A percentile compares a stretch with the other conserved stretches of the same genome.
Conservation (phyloP, 164 flowering plant genomes). For the Stephania japonica region DNA sequence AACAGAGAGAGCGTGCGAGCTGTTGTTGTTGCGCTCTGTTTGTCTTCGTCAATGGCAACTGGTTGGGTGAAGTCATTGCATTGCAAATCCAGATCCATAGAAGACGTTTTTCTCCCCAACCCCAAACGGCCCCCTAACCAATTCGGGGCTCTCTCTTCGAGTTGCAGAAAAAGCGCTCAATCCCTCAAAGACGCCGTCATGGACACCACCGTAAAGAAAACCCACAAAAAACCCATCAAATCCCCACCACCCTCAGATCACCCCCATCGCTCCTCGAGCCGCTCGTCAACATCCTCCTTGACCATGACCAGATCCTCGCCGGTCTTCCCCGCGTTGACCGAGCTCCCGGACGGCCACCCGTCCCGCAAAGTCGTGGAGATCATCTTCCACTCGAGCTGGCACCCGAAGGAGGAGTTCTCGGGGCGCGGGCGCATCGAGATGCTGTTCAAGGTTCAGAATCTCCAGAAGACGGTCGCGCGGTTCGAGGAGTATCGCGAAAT, state of each 20-base stretch:
- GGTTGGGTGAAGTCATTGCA: slow-evolving; percentile 84
- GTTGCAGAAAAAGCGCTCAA: slow-evolving; percentile 52
- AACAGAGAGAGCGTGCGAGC: neutral
- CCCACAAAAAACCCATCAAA: slow-evolving; percentile 21
- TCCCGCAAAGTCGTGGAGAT: slow-evolving; percentile 94
- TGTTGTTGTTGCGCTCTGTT: neutral
- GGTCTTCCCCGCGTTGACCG: slow-evolving; percentile 60
- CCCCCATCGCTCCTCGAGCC: neutral
- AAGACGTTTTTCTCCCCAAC: slow-evolving; percentile 54
- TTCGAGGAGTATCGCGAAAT: slow-evolving; percentile 84
- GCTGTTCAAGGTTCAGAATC: slow-evolving; percentile 76
- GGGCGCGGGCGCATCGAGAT: slow-evolving; percentile 82
- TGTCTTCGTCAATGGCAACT: slow-evolving; percentile 52
- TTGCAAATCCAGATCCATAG: slow-evolving; percentile 74
- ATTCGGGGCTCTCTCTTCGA: slow-evolving; percentile 32
- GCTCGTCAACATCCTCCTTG: neutral
- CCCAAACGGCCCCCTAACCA: slow-evolving; percentile 25
- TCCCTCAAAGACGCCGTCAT: slow-evolving; percentile 66
- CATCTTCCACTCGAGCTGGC: slow-evolving; percentile 89
- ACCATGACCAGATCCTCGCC: neutral
- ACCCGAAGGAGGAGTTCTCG: slow-evolving; percentile 37
- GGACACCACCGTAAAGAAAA: slow-evolving; percentile 29
- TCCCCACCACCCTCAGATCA: slow-evolving; percentile 5
- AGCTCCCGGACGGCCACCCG: slow-evolving; percentile 76
- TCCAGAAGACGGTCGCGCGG: slow-evolving; percentile 49